Base-by-base conservation (phyloP, 2,329 filamentous ascomycete species). In the Gnomoniopsis sp. region DNA sequence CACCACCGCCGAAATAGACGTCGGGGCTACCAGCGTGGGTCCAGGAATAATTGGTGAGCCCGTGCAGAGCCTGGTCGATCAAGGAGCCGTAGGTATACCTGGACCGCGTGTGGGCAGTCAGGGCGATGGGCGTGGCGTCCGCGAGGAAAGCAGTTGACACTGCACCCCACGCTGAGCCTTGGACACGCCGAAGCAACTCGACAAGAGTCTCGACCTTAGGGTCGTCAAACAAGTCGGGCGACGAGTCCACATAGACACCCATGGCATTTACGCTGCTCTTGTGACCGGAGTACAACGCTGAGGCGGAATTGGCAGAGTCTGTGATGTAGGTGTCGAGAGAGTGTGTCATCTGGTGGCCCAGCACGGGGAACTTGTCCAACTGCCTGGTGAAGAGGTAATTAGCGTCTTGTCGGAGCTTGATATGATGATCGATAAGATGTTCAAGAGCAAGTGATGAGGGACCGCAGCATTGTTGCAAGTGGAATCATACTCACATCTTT, bases 141-240 rank as follows among this genome's bases (percentile, higher is more conserved):
- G 90, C 86, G 55, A 92, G 80, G 73, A 86, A 89, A 4, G 91
- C 90, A n/a, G 91, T 96, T 3, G 88, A 89, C 46, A 95, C 90
- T 48, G 84, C 83, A 57, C 84, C 84, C 81, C 82, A 84, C 30
- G 78, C 79, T 53, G 78, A 86, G 58, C 76, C 78, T 71, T 79
- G 22, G 10, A 52, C 78, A 58, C 91, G 87, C 65, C 83, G 81
- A 74, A 93, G 87, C 58, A 95, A 79, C 73, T 92, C 89, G 22
- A 88, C 86, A 69, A 96, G 90, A 15, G 87, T 91, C 77, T 95
- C 91, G 22, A 96, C 84, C 76, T 93, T 95, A 55, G 91, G 91
- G 68, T 96, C 91, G 69, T 96, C 91, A 64, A 91, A 91, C 2
- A 81, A 75, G 65, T 88, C 81, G 14, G 83, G 77, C 50, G 88